Base-by-base conservation (phyloP, 371 early-diverging fungal species). In the Apophysomyces trapeziformis region DNA sequence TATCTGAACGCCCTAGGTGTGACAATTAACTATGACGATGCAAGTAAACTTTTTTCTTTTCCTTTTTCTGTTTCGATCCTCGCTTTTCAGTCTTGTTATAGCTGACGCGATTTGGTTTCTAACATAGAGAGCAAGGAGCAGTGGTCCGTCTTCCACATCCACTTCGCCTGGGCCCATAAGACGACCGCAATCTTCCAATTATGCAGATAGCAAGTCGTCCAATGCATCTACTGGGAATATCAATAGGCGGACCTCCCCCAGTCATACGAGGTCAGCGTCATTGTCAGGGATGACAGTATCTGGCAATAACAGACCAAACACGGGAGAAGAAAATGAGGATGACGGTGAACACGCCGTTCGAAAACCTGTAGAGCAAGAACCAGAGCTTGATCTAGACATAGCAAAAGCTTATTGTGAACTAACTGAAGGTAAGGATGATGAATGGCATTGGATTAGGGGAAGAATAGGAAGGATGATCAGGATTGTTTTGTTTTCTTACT, bases 381-480 rank as follows among this genome's bases (percentile, higher is more conserved):
- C 80, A 9, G 81, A 83, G 58, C 43, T 83, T 21, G 81, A 83
- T 67, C 75, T 80, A 63, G 82, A 80, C 50, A 80, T 85, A 66
- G 85, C 84, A 5, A 78, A 72, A 65, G 84, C 82, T 5, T 84
- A 81, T 65, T 79, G 80, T 60, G 84, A 83, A 68, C 58, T 83
- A 26, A 83, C 84, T 9, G 81, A 83, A 72, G 83, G 83, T 82
- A 77, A 63, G 16, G 7, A 0, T 54, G 32, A 6, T 13, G 38
- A 9, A 9, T 35, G 18, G 21, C 13, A 26, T 36, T 36, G 21
- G 14, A 36, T 1, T 41, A 18, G 9, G 41, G 9, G 16, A 45
- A 56, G 13, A 38, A 8, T 5, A 41, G 4, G 41, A 41, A 41
- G 7, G 18, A 58, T 58, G 1, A 1, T 58, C 12, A n/a, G 35